A percentile compares a stretch with the other conserved stretches of the same genome.
Conservation (phyloP, 495 filamentous ascomycete species). For the Lasiosphaeria ovina region DNA sequence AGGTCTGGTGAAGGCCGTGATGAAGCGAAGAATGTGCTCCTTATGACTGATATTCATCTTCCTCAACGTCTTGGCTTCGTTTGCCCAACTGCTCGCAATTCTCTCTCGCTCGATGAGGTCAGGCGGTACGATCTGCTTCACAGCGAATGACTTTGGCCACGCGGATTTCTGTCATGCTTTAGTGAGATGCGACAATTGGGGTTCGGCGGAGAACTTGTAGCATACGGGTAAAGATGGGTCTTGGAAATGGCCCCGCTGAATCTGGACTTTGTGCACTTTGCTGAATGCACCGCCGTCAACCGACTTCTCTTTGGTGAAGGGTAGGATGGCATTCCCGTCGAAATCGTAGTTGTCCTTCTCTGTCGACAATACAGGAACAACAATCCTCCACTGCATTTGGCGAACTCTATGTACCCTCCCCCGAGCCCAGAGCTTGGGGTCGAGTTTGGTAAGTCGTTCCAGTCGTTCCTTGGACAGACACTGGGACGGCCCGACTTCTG, state of each 20-base stretch:
- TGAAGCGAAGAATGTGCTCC: slow-evolving; percentile 19
- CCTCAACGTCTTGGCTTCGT: slow-evolving; percentile 14
- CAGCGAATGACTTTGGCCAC: slow-evolving; percentile 11
- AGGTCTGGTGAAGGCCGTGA: slow-evolving; percentile 19
- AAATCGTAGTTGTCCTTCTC: slow-evolving; percentile 15
- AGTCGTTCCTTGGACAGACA: neutral
- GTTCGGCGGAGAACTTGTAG: neutral
- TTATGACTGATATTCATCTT: slow-evolving; percentile 14
- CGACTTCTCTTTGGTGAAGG: slow-evolving; percentile 7
- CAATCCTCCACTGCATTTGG: slow-evolving; percentile 16
- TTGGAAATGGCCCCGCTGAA: slow-evolving; percentile 15
- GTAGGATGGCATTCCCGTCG: slow-evolving; percentile 5
- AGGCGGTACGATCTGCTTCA: slow-evolving; percentile 16
- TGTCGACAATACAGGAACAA: slow-evolving; percentile 15
- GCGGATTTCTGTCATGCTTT: slow-evolving; percentile 6
- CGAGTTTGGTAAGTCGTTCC: neutral
- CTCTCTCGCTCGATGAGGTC: slow-evolving; percentile 4
- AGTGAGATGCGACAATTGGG: too few species aligned
- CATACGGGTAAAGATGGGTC: slow-evolving; percentile 10
- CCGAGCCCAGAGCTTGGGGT: neutral
- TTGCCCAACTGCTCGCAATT: slow-evolving; percentile 4
- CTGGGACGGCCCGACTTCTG: too few species aligned
- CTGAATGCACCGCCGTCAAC: slow-evolving; percentile 10
- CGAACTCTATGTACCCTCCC: neutral
- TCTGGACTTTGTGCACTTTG: slow-evolving; percentile 15